Evolutionary conservation across 73 alveolate species (phyloP).

Genomic region (Paramecium biaurelia): DNA sequence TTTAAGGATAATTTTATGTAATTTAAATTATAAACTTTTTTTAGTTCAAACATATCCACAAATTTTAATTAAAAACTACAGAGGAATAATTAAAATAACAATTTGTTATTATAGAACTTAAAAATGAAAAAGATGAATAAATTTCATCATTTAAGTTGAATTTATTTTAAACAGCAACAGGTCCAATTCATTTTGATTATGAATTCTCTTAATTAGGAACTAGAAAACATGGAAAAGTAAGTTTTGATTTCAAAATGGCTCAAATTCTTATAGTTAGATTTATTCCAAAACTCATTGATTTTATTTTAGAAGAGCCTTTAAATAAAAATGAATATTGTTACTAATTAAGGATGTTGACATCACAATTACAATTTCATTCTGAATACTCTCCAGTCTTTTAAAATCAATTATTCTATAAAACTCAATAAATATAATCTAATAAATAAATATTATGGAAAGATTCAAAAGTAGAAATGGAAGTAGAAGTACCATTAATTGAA

Average conservation of each 20-base stretch:
- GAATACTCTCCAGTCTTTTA: neutral
- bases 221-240: neutral
- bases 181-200: slow-evolving; percentile 35
- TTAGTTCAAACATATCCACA: neutral
- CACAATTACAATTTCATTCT: neutral
- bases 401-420: neutral
- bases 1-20: slow-evolving; percentile 27
- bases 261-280: neutral
- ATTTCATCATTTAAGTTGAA: neutral
- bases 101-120: neutral
- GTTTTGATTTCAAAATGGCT: slow-evolving; percentile 51
- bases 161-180: neutral
- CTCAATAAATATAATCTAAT: neutral
- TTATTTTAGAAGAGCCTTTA: neutral
- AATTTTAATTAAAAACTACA: neutral
- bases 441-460: neutral
- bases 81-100: slow-evolving; percentile 3
- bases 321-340: neutral
- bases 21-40: neutral
- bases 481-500: slow-evolving; percentile 42
- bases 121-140: neutral
- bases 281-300: neutral
- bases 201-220: neutral
- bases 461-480: neutral
- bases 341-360: neutral